Percentiles rank a stretch among this genome's conserved stretches.
Conservation (phyloP, 129 eudicot genomes). For the Ambrosia trifida region DNA sequence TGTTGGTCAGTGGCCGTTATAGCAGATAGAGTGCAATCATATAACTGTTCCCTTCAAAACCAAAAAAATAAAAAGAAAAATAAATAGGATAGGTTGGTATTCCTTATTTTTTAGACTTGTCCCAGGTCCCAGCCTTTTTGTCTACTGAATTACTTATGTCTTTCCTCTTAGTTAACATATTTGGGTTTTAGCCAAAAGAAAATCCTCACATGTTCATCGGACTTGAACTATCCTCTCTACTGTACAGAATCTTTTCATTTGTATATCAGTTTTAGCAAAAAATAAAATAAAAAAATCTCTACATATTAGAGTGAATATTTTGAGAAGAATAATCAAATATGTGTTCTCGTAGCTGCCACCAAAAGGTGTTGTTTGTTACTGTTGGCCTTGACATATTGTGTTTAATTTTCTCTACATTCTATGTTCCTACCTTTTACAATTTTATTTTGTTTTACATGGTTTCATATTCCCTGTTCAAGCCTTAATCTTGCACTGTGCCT, state of each 20-base stretch:
- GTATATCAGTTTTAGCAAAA: not conserved
- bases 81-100: not conserved
- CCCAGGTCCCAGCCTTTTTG: not conserved
- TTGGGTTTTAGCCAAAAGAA: not conserved
- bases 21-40: not conserved
- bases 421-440: not conserved
- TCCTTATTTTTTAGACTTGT: not conserved
- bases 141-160: not conserved
- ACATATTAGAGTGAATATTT: not conserved
- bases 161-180: not conserved
- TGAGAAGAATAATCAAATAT: not conserved
- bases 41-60: not conserved
- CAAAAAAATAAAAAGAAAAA: not conserved
- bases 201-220: not conserved
- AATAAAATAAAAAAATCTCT: not conserved
- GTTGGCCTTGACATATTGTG: not conserved
- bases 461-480: not conserved
- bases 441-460: not conserved
- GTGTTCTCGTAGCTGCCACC: not conserved
- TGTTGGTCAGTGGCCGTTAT: not conserved
- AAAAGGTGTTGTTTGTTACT: not conserved
- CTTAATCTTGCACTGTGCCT: not conserved
- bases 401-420: not conserved
- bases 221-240: not conserved
- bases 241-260: too few species aligned